phyloP scores from a whole-genome alignment of 805 yeast genomes.

The Monosporozyma aquatica region DNA sequence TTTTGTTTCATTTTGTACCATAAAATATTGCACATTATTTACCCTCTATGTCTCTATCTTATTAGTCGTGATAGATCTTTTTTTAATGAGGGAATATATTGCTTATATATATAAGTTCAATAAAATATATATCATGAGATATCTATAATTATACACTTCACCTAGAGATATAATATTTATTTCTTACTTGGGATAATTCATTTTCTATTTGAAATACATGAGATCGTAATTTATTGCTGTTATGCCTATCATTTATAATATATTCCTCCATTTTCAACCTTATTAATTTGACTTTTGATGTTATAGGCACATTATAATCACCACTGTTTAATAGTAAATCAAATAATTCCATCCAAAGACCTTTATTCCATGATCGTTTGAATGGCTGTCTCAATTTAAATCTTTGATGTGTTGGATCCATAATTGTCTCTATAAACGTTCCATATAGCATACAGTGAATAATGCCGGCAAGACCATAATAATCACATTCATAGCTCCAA shows the following conservation, averaged over 20 bases:
- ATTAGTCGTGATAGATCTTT: too few species aligned
- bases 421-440: constrained; percentile 40
- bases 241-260: constrained; percentile 9
- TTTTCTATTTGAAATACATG: constrained; percentile 33
- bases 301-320: constrained; percentile 34
- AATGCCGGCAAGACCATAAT: constrained; percentile 70
- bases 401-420: neutral
- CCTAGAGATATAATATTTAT: constrained; percentile 4
- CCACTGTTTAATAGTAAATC: constrained; percentile 52
- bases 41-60: too few species aligned
- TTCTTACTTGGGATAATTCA: constrained; percentile 16
- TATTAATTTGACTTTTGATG: constrained; percentile 25
- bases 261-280: constrained; percentile 10
- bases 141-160: neutral
- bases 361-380: constrained; percentile 69
- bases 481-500: constrained; percentile 79
- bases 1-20: neutral
- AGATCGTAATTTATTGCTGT: constrained; percentile 22
- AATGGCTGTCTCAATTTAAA: constrained; percentile 21
- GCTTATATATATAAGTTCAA: neutral
- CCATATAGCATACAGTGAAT: constrained; percentile 71
- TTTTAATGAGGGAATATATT: neutral
- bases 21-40: too few species aligned
- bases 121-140: too few species aligned
- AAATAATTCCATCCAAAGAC: constrained; percentile 63